Evolutionary conservation across 805 yeast species (phyloP).

Genomic region (Candida wancherniae): DNA sequence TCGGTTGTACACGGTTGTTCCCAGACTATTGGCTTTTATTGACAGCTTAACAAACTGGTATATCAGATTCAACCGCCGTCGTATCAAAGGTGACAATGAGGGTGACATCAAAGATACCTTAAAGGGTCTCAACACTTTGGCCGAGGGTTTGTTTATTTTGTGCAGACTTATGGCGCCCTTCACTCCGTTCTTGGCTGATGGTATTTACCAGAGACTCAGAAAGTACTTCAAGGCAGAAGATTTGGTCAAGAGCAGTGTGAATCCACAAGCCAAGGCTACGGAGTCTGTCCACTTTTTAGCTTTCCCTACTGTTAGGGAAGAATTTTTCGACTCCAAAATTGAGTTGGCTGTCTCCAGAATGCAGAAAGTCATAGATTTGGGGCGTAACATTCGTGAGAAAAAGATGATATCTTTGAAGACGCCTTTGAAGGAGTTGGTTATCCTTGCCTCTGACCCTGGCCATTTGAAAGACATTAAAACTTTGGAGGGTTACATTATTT

Average conservation of each 20-base stretch:
- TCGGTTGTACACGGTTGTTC: conserved; percentile 93
- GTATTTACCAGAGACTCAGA: conserved; percentile 73
- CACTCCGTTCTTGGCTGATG: conserved; percentile 93
- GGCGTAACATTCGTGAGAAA: conserved; percentile 96
- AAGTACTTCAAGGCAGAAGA: conserved; percentile 56
- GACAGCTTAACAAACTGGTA: conserved; percentile 98
- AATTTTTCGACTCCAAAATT: conserved; percentile 73
- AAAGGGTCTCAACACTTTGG: conserved; percentile 83
- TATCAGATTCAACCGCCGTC: conserved; percentile 95
- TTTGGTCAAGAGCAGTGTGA: conserved; percentile 39
- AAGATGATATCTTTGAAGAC: conserved; percentile 89
- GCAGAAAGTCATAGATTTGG: conserved; percentile 95
- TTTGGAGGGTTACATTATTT: conserved; percentile 72
- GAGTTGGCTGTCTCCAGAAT: conserved; percentile 88
- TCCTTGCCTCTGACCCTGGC: conserved; percentile 70
- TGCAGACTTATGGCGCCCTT: conserved; percentile 98
- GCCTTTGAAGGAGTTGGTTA: conserved; percentile 84
- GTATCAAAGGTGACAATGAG: conserved; percentile 83
- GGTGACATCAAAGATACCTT: conserved; percentile 79
- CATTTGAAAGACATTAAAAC: conserved; percentile 77
- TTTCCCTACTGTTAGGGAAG: conserved; percentile 82
- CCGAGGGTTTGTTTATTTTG: conserved; percentile 84
- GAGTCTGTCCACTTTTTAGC: conserved; percentile 91
- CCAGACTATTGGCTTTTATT: conserved; percentile 79
- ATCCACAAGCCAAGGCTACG: conserved; percentile 47